These are phyloP conservation scores for Primulina huaijiensis DNA, from an alignment of 257 asterid genomes.

Conservation along the genomic window DNA sequence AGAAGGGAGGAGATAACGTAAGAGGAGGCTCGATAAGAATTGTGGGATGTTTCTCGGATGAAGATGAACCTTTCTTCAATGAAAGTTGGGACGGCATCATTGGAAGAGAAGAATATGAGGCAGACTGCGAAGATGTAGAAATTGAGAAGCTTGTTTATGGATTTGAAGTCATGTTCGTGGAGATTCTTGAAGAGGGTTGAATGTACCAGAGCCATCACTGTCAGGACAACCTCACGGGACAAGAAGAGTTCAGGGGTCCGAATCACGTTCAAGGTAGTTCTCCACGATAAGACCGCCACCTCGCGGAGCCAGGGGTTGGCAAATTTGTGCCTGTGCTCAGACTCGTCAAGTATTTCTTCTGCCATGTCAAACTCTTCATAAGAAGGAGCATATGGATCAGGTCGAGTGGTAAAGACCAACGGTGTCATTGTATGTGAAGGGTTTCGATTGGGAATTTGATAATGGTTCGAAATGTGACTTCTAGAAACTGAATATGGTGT, in stretches of 20 bases:
- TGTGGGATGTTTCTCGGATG: conserved; percentile 86
- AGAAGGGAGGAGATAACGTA: conserved; percentile 79
- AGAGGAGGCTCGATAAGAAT: conserved; percentile 75
- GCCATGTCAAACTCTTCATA: conserved; percentile 43
- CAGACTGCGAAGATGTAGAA: conserved; percentile 79
- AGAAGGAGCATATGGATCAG: conserved; percentile 36
- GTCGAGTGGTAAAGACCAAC: conserved; percentile 37
- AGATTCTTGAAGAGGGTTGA: conserved; percentile 64
- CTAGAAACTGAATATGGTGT: conserved; percentile 39
- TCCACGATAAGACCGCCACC: conserved; percentile 67
- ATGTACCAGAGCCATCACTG: conserved; percentile 68
- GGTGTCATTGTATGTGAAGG: conserved; percentile 35
- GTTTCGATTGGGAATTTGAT: conserved; percentile 30
- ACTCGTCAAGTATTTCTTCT: conserved; percentile 68
- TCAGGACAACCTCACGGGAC: conserved; percentile 66
- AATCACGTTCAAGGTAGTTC: conserved; percentile 64
- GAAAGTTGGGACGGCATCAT: conserved; percentile 86
- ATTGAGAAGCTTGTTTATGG: conserved; percentile 63
- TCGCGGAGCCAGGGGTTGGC: conserved; percentile 90
- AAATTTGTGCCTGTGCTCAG: conserved; percentile 52
- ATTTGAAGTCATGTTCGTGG: conserved; percentile 34
- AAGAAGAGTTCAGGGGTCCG: conserved; percentile 84
- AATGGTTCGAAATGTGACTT: conserved; percentile 34
- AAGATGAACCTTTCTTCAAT: conserved; percentile 84
- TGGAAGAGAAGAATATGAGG: conserved; percentile 78